Evolutionary conservation across 495 filamentous ascomycete genomes (phyloP).

Genomic region (Astrothelium subdiscretum): DNA sequence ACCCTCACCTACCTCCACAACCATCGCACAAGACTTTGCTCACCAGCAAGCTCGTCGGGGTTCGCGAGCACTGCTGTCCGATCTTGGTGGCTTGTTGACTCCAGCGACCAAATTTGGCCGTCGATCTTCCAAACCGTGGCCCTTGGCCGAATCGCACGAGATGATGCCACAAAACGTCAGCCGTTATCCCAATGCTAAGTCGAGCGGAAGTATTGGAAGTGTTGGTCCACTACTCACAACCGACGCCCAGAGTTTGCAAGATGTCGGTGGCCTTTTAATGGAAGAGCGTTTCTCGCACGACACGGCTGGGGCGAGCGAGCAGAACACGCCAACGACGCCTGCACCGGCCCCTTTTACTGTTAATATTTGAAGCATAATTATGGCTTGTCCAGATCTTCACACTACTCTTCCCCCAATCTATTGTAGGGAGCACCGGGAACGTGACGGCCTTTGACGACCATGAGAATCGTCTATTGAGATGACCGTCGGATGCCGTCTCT

Average conservation of each 20-base stretch:
- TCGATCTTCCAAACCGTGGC: not conserved
- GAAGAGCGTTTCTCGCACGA: not conserved
- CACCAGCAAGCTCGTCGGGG: slow-evolving; percentile 23
- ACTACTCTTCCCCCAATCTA: not conserved
- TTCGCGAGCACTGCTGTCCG: slow-evolving; percentile 18
- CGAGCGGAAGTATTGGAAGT: not conserved
- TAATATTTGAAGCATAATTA: not conserved
- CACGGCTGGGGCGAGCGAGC: not conserved
- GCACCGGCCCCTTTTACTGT: not conserved
- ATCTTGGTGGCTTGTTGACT: slow-evolving; percentile 16
- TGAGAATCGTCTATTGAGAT: no score
- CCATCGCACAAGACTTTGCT: slow-evolving; percentile 32
- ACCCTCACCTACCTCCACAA: slow-evolving; percentile 17
- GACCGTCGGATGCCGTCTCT: no score
- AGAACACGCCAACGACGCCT: not conserved
- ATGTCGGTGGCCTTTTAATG: not conserved
- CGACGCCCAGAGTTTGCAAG: not conserved
- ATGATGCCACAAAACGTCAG: not conserved
- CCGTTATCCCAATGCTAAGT: not conserved
- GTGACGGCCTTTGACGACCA: no score
- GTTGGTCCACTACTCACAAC: not conserved
- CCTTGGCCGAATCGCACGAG: not conserved
- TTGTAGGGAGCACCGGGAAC: no score
- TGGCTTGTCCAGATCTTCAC: no score
- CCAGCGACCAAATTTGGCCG: not conserved